phyloP scores from a whole-genome alignment of 352 stramenopile genomes.

The Phytophthora pseudosyringae region DNA sequence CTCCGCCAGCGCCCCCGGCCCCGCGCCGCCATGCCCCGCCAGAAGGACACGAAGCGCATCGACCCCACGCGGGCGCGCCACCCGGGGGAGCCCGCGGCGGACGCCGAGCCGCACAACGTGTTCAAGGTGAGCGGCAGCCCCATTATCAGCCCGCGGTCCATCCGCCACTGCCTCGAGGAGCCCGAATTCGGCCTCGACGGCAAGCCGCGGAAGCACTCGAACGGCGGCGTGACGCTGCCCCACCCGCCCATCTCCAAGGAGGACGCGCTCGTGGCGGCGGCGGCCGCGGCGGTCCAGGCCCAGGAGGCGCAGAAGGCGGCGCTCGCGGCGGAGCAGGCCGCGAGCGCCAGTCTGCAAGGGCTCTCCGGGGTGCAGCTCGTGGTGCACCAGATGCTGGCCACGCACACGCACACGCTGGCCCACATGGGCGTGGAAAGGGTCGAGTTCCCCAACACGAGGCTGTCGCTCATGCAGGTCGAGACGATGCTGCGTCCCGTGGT shows the following conservation, averaged over 20 bases:
- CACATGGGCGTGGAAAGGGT: constrained; percentile 50
- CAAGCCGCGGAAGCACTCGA: constrained; percentile 42
- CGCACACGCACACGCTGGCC: constrained; percentile 66
- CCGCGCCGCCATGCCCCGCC: constrained; percentile 49
- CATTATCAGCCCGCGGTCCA: constrained; percentile 74
- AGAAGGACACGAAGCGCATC: constrained; percentile 63
- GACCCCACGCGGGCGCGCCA: constrained; percentile 40
- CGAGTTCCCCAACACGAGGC: constrained; percentile 71
- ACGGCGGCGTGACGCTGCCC: constrained; percentile 31
- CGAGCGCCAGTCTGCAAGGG: constrained; percentile 44
- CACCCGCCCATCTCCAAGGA: constrained; percentile 24
- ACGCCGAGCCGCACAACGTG: constrained; percentile 54
- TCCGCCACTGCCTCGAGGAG: constrained; percentile 69
- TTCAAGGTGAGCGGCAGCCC: constrained; percentile 65
- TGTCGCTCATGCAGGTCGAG: constrained; percentile 81
- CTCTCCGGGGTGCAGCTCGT: constrained; percentile 73
- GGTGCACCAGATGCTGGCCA: constrained; percentile 70
- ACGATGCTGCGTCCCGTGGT: constrained; percentile 68
- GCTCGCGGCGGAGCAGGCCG: constrained; percentile 53
- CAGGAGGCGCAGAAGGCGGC: constrained; percentile 43
- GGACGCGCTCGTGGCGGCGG: constrained; percentile 27
- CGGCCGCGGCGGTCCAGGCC: constrained; percentile 40
- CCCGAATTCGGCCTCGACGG: constrained; percentile 56
- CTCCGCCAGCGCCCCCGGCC: constrained; percentile 10
- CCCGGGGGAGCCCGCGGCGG: constrained; percentile 25